Evolutionary conservation across 176 grass and related monocot species (phyloP).

Genomic region (Guadua angustifolia): DNA sequence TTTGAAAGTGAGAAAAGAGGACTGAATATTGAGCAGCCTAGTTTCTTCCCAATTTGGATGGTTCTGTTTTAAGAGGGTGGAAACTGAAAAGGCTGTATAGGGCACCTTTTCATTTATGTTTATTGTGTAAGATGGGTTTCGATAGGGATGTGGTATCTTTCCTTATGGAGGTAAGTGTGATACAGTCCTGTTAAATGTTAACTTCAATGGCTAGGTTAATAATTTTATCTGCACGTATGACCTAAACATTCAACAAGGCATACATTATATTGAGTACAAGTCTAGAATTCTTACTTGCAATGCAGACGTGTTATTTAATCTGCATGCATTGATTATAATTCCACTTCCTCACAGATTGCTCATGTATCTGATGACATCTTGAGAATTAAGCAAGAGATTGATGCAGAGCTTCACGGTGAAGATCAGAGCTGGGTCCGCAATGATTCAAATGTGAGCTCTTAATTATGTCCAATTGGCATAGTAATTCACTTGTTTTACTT

Average conservation of each 20-base stretch:
- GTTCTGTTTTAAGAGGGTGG: not conserved
- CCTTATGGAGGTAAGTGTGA: not conserved
- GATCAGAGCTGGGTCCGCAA: slow-evolving; percentile 78
- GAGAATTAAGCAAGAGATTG: slow-evolving; percentile 90
- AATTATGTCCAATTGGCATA: not conserved
- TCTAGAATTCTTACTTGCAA: not conserved
- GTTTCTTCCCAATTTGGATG: not conserved
- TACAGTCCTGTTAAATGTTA: not conserved
- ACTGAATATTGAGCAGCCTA: not conserved
- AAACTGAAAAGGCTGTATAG: slow-evolving; percentile 1
- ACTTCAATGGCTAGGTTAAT: not conserved
- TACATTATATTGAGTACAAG: not conserved
- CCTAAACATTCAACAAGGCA: not conserved
- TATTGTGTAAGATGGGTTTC: slow-evolving; percentile 1
- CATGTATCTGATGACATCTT: slow-evolving; percentile 78
- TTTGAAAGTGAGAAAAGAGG: not conserved
- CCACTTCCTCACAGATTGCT: slow-evolving; percentile 57
- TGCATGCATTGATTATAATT: slow-evolving; percentile 25
- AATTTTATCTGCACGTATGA: not conserved
- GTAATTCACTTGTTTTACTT: slow-evolving; percentile 24
- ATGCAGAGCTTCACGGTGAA: slow-evolving; percentile 76
- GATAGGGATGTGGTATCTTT: not conserved
- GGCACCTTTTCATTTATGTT: not conserved
- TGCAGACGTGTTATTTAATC: not conserved
- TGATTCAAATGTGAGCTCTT: slow-evolving; percentile 70